Evolutionary conservation across 176 grass and related monocot species (phyloP).

Genomic region (Miscanthus lutarioriparius): DNA sequence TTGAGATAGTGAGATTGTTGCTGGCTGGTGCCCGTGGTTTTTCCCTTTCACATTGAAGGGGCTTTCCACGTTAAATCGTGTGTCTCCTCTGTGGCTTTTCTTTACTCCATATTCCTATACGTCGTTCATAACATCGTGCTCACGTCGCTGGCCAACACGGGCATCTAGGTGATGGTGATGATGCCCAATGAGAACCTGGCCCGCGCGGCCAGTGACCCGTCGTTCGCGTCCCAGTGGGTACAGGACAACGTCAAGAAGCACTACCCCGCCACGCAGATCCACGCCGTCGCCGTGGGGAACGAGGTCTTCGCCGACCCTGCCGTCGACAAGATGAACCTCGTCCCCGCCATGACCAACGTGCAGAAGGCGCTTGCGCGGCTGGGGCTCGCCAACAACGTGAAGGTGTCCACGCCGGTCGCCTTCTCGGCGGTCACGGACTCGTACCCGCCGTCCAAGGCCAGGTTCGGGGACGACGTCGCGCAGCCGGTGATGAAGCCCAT

Average conservation of each 20-base stretch:
- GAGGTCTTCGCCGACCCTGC: constrained; percentile 40
- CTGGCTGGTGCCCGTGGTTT: no score
- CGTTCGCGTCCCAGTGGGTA: constrained; percentile 47
- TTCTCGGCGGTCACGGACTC: constrained; percentile 34
- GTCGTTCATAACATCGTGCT: constrained; percentile 22
- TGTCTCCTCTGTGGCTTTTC: no score
- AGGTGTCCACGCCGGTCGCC: constrained; percentile 56
- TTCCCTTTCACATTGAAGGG: no score
- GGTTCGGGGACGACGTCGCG: constrained; percentile 44
- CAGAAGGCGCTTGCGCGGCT: constrained; percentile 39
- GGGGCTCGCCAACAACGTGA: constrained; percentile 38
- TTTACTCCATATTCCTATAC: no score
- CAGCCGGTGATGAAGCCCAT: constrained; percentile 56
- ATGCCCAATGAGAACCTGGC: constrained; percentile 48
- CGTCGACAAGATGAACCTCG: neutral
- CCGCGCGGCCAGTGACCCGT: constrained; percentile 5
- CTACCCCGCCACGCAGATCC: constrained; percentile 51
- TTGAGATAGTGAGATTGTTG: no score
- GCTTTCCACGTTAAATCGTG: no score
- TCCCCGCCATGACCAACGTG: constrained; percentile 11
- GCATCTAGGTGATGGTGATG: constrained; percentile 58
- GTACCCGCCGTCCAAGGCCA: constrained; percentile 41
- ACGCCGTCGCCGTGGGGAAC: constrained; percentile 58
- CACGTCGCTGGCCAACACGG: constrained; percentile 35
- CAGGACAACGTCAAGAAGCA: constrained; percentile 47